A percentile compares a stretch with the other conserved stretches of the same genome.
Evolutionary conservation across 2,329 filamentous ascomycete genomes (phyloP).

Genomic region (Epichloe coenophiala): DNA sequence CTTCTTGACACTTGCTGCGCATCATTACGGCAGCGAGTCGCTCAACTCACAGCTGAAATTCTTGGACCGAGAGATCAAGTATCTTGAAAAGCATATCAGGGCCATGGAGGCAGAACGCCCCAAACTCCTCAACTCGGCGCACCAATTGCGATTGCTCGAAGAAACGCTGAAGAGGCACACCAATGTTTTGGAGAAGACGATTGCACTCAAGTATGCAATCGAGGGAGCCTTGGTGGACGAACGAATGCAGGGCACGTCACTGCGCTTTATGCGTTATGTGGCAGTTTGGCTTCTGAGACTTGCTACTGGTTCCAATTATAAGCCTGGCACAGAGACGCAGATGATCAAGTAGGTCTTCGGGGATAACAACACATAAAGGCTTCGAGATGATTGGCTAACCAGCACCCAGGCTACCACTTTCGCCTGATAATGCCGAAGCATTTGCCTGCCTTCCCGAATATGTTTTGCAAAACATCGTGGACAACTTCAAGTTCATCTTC

Average conservation of each 20-base stretch:
- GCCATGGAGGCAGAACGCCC: slow-evolving; percentile 69
- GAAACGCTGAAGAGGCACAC: slow-evolving; percentile 58
- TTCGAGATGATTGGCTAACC: slow-evolving; percentile 6
- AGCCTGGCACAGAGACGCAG: slow-evolving; percentile 48
- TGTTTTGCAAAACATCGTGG: slow-evolving; percentile 82
- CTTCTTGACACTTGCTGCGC: slow-evolving; percentile 87
- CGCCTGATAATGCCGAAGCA: slow-evolving; percentile 51
- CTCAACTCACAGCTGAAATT: slow-evolving; percentile 64
- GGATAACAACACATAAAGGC: not conserved
- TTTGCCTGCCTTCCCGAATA: slow-evolving; percentile 91
- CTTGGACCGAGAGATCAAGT: slow-evolving; percentile 46
- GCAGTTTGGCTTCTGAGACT: slow-evolving; percentile 85
- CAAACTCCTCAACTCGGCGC: slow-evolving; percentile 55
- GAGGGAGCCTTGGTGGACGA: slow-evolving; percentile 80
- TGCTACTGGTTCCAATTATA: slow-evolving; percentile 59
- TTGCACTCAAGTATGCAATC: slow-evolving; percentile 67
- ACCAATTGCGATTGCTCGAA: slow-evolving; percentile 57
- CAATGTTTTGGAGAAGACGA: slow-evolving; percentile 59
- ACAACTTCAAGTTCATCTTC: slow-evolving; percentile 95
- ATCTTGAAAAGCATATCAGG: slow-evolving; percentile 49
- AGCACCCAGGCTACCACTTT: slow-evolving; percentile 49
- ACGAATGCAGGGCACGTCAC: slow-evolving; percentile 70
- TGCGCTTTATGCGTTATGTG: slow-evolving; percentile 94
- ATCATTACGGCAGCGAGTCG: slow-evolving; percentile 90
- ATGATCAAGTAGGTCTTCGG: slow-evolving; percentile 24